Base-by-base conservation (phyloP, 2,329 filamentous ascomycete species). In the Talaromyces piceae region DNA sequence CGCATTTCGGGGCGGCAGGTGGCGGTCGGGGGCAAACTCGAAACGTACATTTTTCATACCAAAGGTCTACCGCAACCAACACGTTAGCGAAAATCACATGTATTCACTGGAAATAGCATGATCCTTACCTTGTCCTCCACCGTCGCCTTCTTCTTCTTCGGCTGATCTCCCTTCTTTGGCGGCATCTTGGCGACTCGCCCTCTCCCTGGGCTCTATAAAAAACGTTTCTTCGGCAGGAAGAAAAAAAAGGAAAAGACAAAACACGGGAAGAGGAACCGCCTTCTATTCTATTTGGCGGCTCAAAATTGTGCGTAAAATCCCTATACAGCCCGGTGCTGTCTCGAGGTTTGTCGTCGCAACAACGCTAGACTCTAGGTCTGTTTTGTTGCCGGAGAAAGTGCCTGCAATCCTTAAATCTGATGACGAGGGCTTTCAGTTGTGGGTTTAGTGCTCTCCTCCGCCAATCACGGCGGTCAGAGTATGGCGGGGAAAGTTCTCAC, bases 11-110 rank as follows among this genome's bases (percentile, higher is more conserved):
- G 41, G 39, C 23, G 12, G 22, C 27, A 5, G 13, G 28, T 31
- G 12, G 45, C n/a, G 31, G 43, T 9, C n/a, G 33, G 28, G 13
- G 33, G 8, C 16, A 22, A n/a, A n/a, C n/a, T n/a, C 8, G 41
- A 28, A 51, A 70, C 73, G 61, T 71, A 78, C 76, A 68, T 98
- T 98, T 76, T 98, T 98, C 93, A 98, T 97, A 63, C 93, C 93
- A 78, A 98, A 98, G 45, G 93, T 95, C 76, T 78, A 54, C 44
- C 22, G 49, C 27, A n/a, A 43, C 8, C 33, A 39, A 9, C 22
- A 52, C 46, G 51, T 63, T 50, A 64, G 59, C 52, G 41, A 41
- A 50, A 18, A 43, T 30, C 18, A 31, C 25, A 22, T 7, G 13
- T 3, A 16, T 37, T 49, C 13, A 39, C 45, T 22, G 23, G 43